phyloP scores from a whole-genome alignment of 805 yeast species.

The Komagataella ulmi region DNA sequence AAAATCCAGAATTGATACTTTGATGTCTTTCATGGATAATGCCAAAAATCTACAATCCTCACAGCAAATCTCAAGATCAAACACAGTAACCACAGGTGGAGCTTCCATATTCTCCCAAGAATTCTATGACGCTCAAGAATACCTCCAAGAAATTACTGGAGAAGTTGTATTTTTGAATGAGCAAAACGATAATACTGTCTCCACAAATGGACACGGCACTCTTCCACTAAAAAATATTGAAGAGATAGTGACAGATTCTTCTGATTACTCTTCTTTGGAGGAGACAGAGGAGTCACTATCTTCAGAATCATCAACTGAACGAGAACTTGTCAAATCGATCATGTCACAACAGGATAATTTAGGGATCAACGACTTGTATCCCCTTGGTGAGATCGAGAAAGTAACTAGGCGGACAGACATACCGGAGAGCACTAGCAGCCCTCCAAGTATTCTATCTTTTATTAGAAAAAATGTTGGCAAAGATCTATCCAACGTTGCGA shows the following conservation, averaged over 20 bases:
- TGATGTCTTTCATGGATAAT: slow-evolving; percentile 10
- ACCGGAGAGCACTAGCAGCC: slow-evolving; percentile 43
- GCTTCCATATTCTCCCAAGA: slow-evolving; percentile 33
- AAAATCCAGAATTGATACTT: slow-evolving; percentile 10
- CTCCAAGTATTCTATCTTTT: slow-evolving; percentile 73
- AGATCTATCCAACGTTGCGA: slow-evolving; percentile 70
- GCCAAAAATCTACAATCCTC: slow-evolving; percentile 10
- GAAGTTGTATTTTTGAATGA: slow-evolving; percentile 45
- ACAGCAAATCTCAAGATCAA: slow-evolving; percentile 9
- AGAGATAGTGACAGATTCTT: not conserved
- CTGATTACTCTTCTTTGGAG: not conserved
- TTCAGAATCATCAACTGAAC: not conserved
- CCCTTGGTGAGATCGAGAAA: slow-evolving; percentile 39
- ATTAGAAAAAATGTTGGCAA: slow-evolving; percentile 87
- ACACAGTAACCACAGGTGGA: slow-evolving; percentile 7
- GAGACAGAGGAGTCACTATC: not conserved
- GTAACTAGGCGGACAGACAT: slow-evolving; percentile 47
- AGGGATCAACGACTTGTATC: slow-evolving; percentile 33
- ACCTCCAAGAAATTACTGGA: slow-evolving; percentile 27
- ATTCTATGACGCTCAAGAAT: slow-evolving; percentile 60
- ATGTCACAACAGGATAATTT: not conserved
- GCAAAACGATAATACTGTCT: slow-evolving; percentile 8
- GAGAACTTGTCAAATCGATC: not conserved
- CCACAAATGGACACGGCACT: slow-evolving; percentile 1
- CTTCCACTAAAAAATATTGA: not conserved